Conservation (phyloP, 352 stramenopile genomes). For the Blastocystis sp. region DNA sequence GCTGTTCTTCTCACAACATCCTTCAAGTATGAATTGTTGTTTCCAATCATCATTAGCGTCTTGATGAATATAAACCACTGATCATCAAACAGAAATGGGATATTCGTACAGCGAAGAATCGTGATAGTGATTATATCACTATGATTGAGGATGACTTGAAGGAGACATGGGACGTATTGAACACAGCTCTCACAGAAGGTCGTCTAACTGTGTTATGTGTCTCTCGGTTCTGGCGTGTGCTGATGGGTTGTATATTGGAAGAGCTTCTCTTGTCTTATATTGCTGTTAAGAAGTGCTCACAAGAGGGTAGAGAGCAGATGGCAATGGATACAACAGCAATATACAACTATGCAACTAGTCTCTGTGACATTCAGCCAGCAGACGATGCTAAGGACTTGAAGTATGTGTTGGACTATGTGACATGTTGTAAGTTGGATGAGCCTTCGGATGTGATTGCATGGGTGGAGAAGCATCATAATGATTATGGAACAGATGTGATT, state of each 20-base stretch:
- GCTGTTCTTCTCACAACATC: constrained; percentile 19
- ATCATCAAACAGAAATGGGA: constrained; percentile 61
- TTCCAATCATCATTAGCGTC: background rate
- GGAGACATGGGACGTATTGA: constrained; percentile 1
- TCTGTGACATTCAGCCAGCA: constrained; percentile 47
- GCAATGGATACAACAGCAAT: constrained; percentile 17
- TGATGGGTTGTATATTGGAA: constrained; percentile 47
- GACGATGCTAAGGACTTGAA: constrained; percentile 56
- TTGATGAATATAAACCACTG: constrained; percentile 14
- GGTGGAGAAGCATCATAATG: constrained; percentile 36
- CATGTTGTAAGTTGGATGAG: constrained; percentile 52
- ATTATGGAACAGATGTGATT: constrained; percentile 33
- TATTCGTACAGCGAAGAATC: constrained; percentile 26
- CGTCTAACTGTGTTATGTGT: constrained; percentile 24
- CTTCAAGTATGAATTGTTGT: background rate
- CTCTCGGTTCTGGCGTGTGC: constrained; percentile 46
- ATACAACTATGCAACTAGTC: constrained; percentile 27
- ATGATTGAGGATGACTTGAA: constrained; percentile 43
- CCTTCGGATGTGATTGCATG: constrained; percentile 42
- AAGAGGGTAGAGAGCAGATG: constrained; percentile 59
- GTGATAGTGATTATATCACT: constrained; percentile 18
- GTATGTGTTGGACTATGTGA: constrained; percentile 55
- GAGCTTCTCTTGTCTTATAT: constrained; percentile 23
- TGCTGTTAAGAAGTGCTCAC: constrained; percentile 57
- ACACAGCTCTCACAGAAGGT: constrained; percentile 15